These are phyloP conservation scores for Coprinopsis marcescibilis DNA, from an alignment of 768 basidiomycete genomes.

Conservation along the genomic window DNA sequence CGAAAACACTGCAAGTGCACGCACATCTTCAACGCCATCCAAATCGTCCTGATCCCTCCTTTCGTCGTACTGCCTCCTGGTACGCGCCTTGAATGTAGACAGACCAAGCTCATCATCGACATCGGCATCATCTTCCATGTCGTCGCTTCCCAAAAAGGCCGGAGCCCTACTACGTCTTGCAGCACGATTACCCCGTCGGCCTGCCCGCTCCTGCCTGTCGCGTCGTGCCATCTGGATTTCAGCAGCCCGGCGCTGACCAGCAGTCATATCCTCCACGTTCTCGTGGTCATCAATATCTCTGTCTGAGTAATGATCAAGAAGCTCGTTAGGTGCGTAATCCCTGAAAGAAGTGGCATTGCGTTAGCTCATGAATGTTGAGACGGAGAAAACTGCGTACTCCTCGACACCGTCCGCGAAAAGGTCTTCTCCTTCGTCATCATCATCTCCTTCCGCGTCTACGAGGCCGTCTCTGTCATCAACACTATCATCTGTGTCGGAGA, in stretches of 20 bases:
- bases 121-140: conserved; percentile 70
- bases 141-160: conserved; percentile 81
- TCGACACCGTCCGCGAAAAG: conserved; percentile 80
- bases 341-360: conserved; percentile 27
- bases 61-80: conserved; percentile 92
- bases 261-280: conserved; percentile 61
- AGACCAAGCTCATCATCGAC: conserved; percentile 63
- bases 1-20: conserved; percentile 21
- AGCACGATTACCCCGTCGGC: conserved; percentile 67
- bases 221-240: conserved; percentile 86
- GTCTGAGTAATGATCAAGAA: conserved; percentile 83
- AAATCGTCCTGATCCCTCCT: conserved; percentile 85
- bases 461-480: conserved; percentile 66
- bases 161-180: conserved; percentile 78
- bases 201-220: conserved; percentile 67
- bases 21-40: conserved; percentile 81
- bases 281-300: conserved; percentile 82
- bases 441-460: conserved; percentile 60
- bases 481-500: conserved; percentile 84
- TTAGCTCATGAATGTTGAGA: conserved; percentile 12
- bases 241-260: conserved; percentile 68
- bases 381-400: conserved; percentile 40
- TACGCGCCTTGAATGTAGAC: conserved; percentile 71
- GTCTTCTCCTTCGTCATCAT: conserved; percentile 88
- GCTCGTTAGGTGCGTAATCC: conserved; percentile 81